Conservation (phyloP, 768 basidiomycete genomes). For the Trametes cinnabarina region DNA sequence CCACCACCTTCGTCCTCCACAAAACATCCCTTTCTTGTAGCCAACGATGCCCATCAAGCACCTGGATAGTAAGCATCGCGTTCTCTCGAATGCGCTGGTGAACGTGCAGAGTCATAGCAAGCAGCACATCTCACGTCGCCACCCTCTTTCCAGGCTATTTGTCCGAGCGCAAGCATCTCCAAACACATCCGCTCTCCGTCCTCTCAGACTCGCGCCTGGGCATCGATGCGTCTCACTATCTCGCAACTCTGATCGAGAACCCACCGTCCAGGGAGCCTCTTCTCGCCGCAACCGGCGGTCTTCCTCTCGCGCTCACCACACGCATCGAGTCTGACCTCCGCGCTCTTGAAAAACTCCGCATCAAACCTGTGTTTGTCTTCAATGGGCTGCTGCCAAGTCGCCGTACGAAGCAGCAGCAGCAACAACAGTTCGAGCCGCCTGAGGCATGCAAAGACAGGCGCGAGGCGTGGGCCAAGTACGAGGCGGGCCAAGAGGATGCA, state of each 20-base stretch:
- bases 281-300: conserved; percentile 91
- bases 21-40: conserved; percentile 9
- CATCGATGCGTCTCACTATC: conserved; percentile 92
- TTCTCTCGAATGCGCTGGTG: conserved; percentile 12
- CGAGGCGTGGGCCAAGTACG: conserved; percentile 93
- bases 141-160: conserved; percentile 60
- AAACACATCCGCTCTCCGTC: conserved; percentile 75
- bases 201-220: conserved; percentile 92
- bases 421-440: conserved; percentile 45
- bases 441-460: conserved; percentile 74
- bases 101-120: background rate
- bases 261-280: conserved; percentile 84
- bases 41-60: conserved; percentile 77
- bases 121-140: conserved; percentile 4
- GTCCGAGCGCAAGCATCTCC: conserved; percentile 82
- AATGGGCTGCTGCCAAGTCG: conserved; percentile 81
- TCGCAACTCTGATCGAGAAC: conserved; percentile 72
- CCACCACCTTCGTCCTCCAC: background rate
- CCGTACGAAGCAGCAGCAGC: conserved; percentile 61
- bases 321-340: conserved; percentile 93
- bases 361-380: conserved; percentile 99
- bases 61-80: conserved; percentile 62
- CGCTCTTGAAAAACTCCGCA: conserved; percentile 82
- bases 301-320: conserved; percentile 82
- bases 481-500: conserved; percentile 85